A percentile compares a stretch with the other conserved stretches of the same genome.
These are phyloP conservation scores for Aspergillus pseudoglaucus DNA, from an alignment of 2,329 filamentous ascomycete genomes.

Conservation along the genomic window DNA sequence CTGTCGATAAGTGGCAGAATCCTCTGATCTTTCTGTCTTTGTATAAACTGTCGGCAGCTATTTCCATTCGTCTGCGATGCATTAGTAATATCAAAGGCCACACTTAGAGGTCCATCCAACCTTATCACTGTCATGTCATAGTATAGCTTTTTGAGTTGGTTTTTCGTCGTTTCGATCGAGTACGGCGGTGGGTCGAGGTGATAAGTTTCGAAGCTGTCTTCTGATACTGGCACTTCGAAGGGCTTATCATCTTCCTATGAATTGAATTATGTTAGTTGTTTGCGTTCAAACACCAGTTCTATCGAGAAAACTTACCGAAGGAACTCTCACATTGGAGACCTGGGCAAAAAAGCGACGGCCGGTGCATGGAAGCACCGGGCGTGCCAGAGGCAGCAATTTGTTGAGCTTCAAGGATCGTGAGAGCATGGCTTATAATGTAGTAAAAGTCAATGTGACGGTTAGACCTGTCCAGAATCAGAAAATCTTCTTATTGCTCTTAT, in stretches of 20 bases:
- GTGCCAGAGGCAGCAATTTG: not conserved
- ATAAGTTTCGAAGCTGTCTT: slow-evolving; percentile 97
- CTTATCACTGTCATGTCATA: slow-evolving; percentile 86
- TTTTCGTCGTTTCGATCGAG: slow-evolving; percentile 83
- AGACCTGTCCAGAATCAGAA: not conserved
- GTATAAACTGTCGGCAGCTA: slow-evolving; percentile 92
- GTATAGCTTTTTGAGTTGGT: slow-evolving; percentile 94
- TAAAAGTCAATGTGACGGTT: not conserved
- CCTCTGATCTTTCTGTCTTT: slow-evolving; percentile 99
- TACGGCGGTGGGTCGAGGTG: slow-evolving; percentile 90
- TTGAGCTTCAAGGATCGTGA: slow-evolving; percentile 4
- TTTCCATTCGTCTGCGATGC: slow-evolving; percentile 78
- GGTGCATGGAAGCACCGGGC: not conserved
- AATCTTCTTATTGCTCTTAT: not conserved
- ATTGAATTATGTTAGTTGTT: not conserved
- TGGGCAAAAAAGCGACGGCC: slow-evolving; percentile 11
- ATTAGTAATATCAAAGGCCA: not conserved
- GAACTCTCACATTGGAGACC: slow-evolving; percentile 9
- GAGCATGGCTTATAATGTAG: slow-evolving; percentile 5
- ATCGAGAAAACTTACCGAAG: slow-evolving; percentile 6
- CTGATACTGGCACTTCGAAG: slow-evolving; percentile 79
- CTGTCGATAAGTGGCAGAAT: slow-evolving; percentile 95
- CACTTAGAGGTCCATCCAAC: slow-evolving; percentile 43
- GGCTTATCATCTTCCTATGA: slow-evolving; percentile 75
- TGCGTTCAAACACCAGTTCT: not conserved